Evolutionary conservation across 768 basidiomycete genomes (phyloP).

Genomic region (Hericium rajendrae): DNA sequence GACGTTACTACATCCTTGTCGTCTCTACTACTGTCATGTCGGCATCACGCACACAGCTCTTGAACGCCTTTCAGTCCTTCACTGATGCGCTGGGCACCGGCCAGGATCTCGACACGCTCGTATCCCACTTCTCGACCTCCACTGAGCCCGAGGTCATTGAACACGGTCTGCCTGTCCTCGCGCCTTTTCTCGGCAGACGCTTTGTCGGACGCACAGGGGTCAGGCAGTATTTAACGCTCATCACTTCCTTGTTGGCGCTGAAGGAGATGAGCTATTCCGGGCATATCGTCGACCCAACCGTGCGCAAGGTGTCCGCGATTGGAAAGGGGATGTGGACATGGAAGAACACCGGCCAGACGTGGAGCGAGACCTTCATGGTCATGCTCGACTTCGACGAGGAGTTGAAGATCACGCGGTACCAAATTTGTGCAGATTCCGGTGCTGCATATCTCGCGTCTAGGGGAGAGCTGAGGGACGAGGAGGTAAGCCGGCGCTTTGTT

Average conservation of each 20-base stretch:
- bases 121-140: constrained; percentile 41
- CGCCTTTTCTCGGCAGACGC: constrained; percentile 49
- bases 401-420: constrained; percentile 45
- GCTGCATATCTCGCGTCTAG: constrained; percentile 49
- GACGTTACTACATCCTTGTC: too few relatives aligned
- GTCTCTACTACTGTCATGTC: neutral
- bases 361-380: constrained; percentile 56
- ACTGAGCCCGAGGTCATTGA: constrained; percentile 38
- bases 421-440: constrained; percentile 64
- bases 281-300: constrained; percentile 43
- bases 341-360: constrained; percentile 40
- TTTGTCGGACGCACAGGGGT: constrained; percentile 38
- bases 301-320: constrained; percentile 42
- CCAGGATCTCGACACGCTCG: constrained; percentile 29
- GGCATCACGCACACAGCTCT: constrained; percentile 26
- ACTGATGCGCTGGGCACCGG: constrained; percentile 44
- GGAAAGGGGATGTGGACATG: constrained; percentile 50
- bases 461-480: constrained; percentile 28
- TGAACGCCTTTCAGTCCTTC: constrained; percentile 35
- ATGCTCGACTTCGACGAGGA: constrained; percentile 51
- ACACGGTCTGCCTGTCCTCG: constrained; percentile 42
- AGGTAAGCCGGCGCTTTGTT: neutral
- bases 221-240: constrained; percentile 38
- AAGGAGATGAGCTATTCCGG: constrained; percentile 44
- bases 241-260: constrained; percentile 37